Conservation (phyloP, 2,329 filamentous ascomycete species). For the Neonectria hederae region DNA sequence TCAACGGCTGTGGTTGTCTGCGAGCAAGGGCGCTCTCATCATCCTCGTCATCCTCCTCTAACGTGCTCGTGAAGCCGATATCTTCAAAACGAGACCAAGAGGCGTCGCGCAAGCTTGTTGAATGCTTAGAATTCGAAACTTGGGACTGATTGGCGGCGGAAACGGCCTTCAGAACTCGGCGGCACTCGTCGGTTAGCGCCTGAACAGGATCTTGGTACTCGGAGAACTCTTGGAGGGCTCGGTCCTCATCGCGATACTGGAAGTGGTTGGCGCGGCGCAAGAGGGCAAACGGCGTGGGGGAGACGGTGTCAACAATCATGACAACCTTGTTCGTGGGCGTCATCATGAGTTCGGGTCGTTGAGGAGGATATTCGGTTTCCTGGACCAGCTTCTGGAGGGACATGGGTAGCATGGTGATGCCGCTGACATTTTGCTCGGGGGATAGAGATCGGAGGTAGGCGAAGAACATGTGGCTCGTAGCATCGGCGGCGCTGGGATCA, state of each 20-base stretch:
- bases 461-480: constrained; percentile 96
- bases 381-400: constrained; percentile 90
- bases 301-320: constrained; percentile 96
- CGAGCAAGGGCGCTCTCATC: constrained; percentile 59
- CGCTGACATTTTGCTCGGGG: constrained; percentile 79
- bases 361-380: constrained; percentile 93
- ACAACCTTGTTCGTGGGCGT: constrained; percentile 87
- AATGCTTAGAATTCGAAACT: constrained; percentile 74
- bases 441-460: constrained; percentile 91
- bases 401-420: constrained; percentile 86
- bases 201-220: constrained; percentile 89
- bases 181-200: constrained; percentile 92
- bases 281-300: constrained; percentile 91
- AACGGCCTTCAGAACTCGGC: constrained; percentile 87
- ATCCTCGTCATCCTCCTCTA: constrained; percentile 77
- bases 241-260: constrained; percentile 90
- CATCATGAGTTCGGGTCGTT: constrained; percentile 78
- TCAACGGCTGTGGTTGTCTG: constrained; percentile 61
- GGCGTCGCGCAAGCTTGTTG: constrained; percentile 80
- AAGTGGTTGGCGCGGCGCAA: constrained; percentile 93
- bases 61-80: constrained; percentile 82
- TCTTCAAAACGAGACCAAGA: constrained; percentile 98
- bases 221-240: constrained; percentile 84
- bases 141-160: constrained; percentile 89
- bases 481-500: constrained; percentile 82